phyloP scores from a whole-genome alignment of 2,329 filamentous ascomycete species.

The Colletotrichum salicis region DNA sequence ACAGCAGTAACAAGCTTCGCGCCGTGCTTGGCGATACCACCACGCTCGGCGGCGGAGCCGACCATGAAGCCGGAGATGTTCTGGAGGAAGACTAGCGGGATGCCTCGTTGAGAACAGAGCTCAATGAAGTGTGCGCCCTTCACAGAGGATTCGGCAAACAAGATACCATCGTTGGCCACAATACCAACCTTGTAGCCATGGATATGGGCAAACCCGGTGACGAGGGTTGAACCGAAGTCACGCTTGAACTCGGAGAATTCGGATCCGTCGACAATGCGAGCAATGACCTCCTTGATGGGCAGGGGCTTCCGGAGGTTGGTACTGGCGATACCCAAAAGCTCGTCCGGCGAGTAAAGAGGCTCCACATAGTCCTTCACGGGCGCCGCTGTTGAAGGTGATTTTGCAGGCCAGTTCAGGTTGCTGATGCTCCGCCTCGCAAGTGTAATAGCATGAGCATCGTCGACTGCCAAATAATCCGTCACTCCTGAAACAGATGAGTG shows the following conservation, averaged over 20 bases:
- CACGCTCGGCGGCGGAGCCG: constrained; percentile 88
- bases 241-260: constrained; percentile 95
- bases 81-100: constrained; percentile 92
- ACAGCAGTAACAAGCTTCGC: constrained; percentile 97
- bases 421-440: constrained; percentile 84
- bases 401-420: constrained; percentile 88
- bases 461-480: constrained; percentile 92
- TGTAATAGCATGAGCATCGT: constrained; percentile 90
- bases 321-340: constrained; percentile 88
- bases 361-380: constrained; percentile 68
- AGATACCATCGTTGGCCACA: constrained; percentile 93
- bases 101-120: constrained; percentile 87
- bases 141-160: constrained; percentile 87
- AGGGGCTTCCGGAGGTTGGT: constrained; percentile 90
- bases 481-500: constrained; percentile 93
- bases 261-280: constrained; percentile 90
- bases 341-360: constrained; percentile 81
- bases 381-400: constrained; percentile 48
- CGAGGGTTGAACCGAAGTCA: constrained; percentile 86
- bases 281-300: constrained; percentile 89
- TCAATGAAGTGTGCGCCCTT: constrained; percentile 99
- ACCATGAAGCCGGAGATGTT: constrained; percentile 99
- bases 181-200: constrained; percentile 93
- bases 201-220: constrained; percentile 91
- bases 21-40: constrained; percentile 97